Base-by-base conservation (phyloP, 2,329 filamentous ascomycete species). In the Metarhizium robertsii region DNA sequence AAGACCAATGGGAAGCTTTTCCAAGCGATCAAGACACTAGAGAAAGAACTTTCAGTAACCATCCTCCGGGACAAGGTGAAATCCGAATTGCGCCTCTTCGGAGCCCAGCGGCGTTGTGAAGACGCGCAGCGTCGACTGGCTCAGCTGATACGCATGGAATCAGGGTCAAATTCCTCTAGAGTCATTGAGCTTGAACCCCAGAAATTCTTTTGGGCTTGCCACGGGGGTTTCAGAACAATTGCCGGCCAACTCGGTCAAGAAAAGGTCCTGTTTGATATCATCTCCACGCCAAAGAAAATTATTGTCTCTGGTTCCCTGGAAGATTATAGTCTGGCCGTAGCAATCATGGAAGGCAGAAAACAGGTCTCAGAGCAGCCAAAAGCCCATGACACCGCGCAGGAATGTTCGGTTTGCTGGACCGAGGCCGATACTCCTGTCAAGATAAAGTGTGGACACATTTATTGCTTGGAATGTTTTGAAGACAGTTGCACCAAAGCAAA, bases 401-500 rank as follows among this genome's bases (percentile, higher is more conserved):
- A 66, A 50, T 71, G 72, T 56, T 53, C 67, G 0, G 64, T 73
- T 11, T 77, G 74, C 54, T 72, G 65, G 63, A 68, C 59, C 8
- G 65, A 67, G 36, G 68, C 68, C 1, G 69, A 73, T 14, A 63
- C 71, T 7, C 60, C 69, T 0, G 53, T 75, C 11, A 59, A 46
- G 10, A 72, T 66, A 2, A 40, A 50, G 2, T 77, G 75, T 59
- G 62, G 59, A 1, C 75, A 78, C 58, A 42, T 64, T 14, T 78
- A 76, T 59, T 78, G 75, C 59, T 57, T 60, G 0, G 64, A 66
- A 20, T 78, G 75, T 58, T 75, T 78, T 50, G 61, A 67, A 50
- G 61, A 62, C 45, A 58, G 70, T 8, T 71, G 70, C 55, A 53
- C 48, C 13, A 47, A 55, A 5, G 53, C 38, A 18, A 32, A 34